Evolutionary conservation across 495 filamentous ascomycete genomes (phyloP), one percentile per base, ranked within the genome.

Genomic region (Daldinia grandis): DNA sequence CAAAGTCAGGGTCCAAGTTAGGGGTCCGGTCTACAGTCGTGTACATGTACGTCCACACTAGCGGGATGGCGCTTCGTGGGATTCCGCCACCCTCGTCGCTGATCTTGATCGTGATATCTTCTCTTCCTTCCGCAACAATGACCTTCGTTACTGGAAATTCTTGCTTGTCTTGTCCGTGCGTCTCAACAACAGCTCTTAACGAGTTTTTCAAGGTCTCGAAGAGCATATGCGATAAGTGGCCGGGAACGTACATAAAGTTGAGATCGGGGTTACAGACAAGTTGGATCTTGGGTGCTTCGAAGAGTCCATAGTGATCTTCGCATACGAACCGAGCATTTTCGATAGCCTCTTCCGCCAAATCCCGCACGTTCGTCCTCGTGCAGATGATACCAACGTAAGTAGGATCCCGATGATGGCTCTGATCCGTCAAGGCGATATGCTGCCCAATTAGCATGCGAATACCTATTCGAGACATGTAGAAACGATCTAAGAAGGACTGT

Each of bases 1-100:
- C 94, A 80, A 98, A 98, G 78, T 98, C 94, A 12, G 95, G 95
- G 75, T 99, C 95, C 53, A 99, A 83, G 74, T 88, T 96, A 5
- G 95, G 95, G 3, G 95, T 98, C 64, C 93, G 89, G 79, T 98
- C 95, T 44, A 99, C 95, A 9, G 95, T 99, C 19, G 95, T 99
- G 75, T 98, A 99, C 95, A 98, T 99, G 76, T 99, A 99, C 27
- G 95, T 99, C 95, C 95, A 99, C 15, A 98, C 95, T 7, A 99
- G 85, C 9, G 96, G 96, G 61, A 99, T 98, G 31, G 92, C 85
- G 67, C 90, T 93, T 60, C 95, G 87, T 0, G 94, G 93, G 27
- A 99, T 98, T 47, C 95, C 95, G 68, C 95, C 95, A 47, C 95
- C 95, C 79, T 99, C 95, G 77, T 99, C 95, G 10, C 90, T 93